Evolutionary conservation across 257 asterid species (phyloP).

Genomic region (Solanum sparsipilum): DNA sequence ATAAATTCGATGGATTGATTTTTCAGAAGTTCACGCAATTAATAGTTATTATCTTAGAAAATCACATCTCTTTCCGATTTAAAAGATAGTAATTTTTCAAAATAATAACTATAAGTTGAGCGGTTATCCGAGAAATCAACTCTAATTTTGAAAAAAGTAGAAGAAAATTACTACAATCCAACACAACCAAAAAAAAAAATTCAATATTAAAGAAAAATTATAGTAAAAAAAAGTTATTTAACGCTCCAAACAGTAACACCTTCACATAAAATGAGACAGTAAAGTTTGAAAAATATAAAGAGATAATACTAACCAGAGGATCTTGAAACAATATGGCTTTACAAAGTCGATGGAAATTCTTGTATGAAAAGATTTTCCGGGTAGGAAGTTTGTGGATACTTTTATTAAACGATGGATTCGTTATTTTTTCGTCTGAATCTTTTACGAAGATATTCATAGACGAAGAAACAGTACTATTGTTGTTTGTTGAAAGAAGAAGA

Average conservation of each 20-base stretch:
- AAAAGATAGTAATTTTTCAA: background rate
- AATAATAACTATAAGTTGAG: background rate
- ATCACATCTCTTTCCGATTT: rapidly evolving
- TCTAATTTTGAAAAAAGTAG: no score
- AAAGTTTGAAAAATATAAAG: background rate
- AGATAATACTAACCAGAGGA: background rate
- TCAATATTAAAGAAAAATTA: background rate
- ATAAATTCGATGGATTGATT: background rate
- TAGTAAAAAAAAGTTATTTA: no score
- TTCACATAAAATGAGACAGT: background rate
- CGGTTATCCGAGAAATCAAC: rapidly evolving
- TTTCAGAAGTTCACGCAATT: background rate
- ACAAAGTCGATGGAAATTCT: background rate
- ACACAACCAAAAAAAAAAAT: background rate
- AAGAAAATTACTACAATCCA: background rate
- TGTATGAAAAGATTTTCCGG: background rate
- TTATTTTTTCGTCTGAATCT: background rate
- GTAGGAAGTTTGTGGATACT: background rate
- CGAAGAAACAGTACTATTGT: background rate
- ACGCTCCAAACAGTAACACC: rapidly evolving
- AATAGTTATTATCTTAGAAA: background rate
- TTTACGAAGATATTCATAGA: background rate
- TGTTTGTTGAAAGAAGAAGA: background rate
- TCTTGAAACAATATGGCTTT: background rate
- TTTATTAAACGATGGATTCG: background rate